These are phyloP conservation scores for Dorcoceras hygrometricum DNA, from an alignment of 257 asterid genomes.

Conservation along the genomic window DNA sequence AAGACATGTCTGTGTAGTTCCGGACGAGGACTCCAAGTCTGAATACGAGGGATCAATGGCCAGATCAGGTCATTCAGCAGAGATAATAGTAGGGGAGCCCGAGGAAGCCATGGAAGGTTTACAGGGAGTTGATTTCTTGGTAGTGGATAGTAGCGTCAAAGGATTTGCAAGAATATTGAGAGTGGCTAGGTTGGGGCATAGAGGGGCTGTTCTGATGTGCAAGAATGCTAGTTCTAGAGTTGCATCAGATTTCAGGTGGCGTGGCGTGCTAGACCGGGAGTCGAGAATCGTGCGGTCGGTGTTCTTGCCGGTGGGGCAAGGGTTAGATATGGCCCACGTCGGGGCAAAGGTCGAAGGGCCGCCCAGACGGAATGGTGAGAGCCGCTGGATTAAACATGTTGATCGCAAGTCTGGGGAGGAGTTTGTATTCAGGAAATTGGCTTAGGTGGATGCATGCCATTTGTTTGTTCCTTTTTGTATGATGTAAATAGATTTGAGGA, in stretches of 20 bases:
- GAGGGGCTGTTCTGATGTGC: conserved; percentile 79
- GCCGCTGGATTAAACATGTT: conserved; percentile 60
- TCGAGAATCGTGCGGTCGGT: conserved; percentile 69
- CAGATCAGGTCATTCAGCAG: conserved; percentile 41
- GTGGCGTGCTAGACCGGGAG: conserved; percentile 41
- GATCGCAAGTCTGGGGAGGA: conserved; percentile 65
- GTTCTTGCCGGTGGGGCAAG: conserved; percentile 81
- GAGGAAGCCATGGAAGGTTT: conserved; percentile 44
- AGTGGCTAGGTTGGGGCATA: conserved; percentile 60
- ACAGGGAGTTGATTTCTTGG: conserved; percentile 61
- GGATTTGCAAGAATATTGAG: conserved; percentile 43
- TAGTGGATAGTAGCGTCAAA: conserved; percentile 52
- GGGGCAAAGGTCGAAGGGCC: conserved; percentile 45
- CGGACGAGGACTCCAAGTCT: conserved; percentile 45
- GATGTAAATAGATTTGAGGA: conserved; percentile 24
- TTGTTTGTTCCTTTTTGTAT: not conserved
- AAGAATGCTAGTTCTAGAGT: conserved; percentile 60
- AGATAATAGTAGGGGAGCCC: conserved; percentile 41
- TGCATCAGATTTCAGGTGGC: conserved; percentile 61
- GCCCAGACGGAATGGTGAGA: conserved; percentile 23
- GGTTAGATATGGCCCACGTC: conserved; percentile 70
- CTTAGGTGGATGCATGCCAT: not conserved
- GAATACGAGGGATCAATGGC: conserved; percentile 46
- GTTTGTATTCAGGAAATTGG: conserved; percentile 40
- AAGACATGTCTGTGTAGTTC: conserved; percentile 66